Percentiles rank a stretch among this genome's conserved stretches.
Evolutionary conservation across 2,329 filamentous ascomycete species (phyloP).

Genomic region (Fusarium pininemorale): DNA sequence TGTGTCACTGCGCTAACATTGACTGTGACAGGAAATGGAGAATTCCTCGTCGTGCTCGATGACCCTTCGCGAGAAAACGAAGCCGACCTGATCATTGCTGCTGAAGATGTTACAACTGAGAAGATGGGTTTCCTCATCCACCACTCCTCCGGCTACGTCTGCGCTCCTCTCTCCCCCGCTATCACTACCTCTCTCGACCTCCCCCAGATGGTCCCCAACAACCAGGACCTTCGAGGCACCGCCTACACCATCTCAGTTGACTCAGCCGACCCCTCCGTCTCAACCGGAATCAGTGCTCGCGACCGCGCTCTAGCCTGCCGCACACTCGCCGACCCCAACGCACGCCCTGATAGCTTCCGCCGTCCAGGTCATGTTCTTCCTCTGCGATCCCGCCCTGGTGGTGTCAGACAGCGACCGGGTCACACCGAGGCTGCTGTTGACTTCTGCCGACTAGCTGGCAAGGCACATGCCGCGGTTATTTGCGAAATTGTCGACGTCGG

Average conservation of each 20-base stretch:
- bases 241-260: constrained; percentile 95
- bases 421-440: constrained; percentile 96
- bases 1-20: constrained; percentile 15
- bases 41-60: constrained; percentile 97
- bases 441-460: constrained; percentile 86
- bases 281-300: constrained; percentile 89
- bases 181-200: constrained; percentile 78
- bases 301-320: constrained; percentile 87
- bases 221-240: constrained; percentile 86
- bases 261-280: constrained; percentile 74
- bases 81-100: constrained; percentile 96
- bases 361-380: constrained; percentile 92
- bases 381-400: constrained; percentile 79
- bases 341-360: constrained; percentile 70
- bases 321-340: constrained; percentile 74
- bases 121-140: constrained; percentile 98
- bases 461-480: constrained; percentile 80
- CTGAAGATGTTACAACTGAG: constrained; percentile 80
- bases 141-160: constrained; percentile 89
- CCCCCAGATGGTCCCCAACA: constrained; percentile 83
- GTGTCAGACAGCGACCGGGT: constrained; percentile 80
- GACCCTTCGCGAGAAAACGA: constrained; percentile 94
- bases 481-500: constrained; percentile 93
- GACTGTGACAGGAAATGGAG: constrained; percentile 69
- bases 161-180: constrained; percentile 79